Evolutionary conservation across 371 early-diverging fungal species (phyloP), one percentile per base, ranked within the genome.

Genomic region (Phascolomyces articulosus): DNA sequence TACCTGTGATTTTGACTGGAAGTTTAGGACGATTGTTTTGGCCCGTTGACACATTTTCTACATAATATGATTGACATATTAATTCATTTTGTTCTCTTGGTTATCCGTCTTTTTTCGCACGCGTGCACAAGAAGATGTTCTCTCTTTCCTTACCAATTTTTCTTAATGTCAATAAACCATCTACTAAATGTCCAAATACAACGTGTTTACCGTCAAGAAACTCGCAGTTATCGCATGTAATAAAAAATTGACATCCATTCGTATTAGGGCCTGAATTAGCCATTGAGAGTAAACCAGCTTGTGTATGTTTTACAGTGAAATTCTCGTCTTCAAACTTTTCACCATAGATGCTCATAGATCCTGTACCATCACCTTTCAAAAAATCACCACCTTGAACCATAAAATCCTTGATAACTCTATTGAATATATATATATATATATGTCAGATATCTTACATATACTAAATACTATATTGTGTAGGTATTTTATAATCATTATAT

Each of bases 361-460:
- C 99, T 9, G 99, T 98, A 47, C 99, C 99, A 80, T 99, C 97
- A 23, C 92, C 93, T 84, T 90, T 93, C 21, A 93, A 53, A 65
- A 99, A 96, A 75, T 99, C 99, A 21, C 99, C 99, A 31, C 99
- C 99, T 74, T 99, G 99, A 6, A 98, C 89, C 97, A 99, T 99
- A 79, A 99, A 99, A 55, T 94, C 91, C 78, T 94, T 93, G 71
- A 96, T 96, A 28, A 96, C 92, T 74, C 88, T 88, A 76, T 34
- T 34, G n/a, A n/a, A n/a, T 34, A 34, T 34, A 31, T 31, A 34
- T 34, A 34, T 11, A 34, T 0, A 34, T 34, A 34, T 34, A 11
- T 34, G 34, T 34, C 6, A 34, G 34, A 11, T 34, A 34, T n/a
- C n/a, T n/a, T n/a, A n/a, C n/a, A n/a, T n/a, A n/a, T n/a, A n/a